phyloP scores from a whole-genome alignment of 805 yeast species.

The Saccharomycopsis sp. region DNA sequence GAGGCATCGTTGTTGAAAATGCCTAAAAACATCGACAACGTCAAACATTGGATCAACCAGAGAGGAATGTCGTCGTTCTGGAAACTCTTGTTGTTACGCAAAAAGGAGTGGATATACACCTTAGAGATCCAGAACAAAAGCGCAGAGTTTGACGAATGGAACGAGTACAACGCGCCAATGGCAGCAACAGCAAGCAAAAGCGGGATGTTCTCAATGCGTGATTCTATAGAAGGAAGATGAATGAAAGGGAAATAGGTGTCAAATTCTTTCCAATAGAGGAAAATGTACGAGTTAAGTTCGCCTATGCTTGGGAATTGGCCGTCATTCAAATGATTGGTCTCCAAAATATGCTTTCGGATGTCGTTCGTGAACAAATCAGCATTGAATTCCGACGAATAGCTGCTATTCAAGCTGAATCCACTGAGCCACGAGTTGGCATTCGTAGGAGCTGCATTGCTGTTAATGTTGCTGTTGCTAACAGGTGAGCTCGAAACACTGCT shows the following conservation, averaged over 20 bases:
- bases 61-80: constrained; percentile 62
- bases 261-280: constrained; percentile 71
- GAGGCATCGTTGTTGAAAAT: constrained; percentile 62
- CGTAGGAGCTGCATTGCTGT: constrained; percentile 15
- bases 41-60: constrained; percentile 81
- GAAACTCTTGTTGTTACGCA: constrained; percentile 42
- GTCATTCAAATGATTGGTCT: constrained; percentile 44
- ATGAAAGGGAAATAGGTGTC: constrained; percentile 80
- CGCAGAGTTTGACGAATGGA: constrained; percentile 71
- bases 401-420: constrained; percentile 7
- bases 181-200: constrained; percentile 76
- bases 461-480: constrained; percentile 21
- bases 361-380: constrained; percentile 18
- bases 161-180: constrained; percentile 81
- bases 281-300: constrained; percentile 70
- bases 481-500: neutral
- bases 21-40: constrained; percentile 76
- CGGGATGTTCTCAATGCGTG: constrained; percentile 50
- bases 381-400: constrained; percentile 9
- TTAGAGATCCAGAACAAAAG: constrained; percentile 63
- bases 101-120: constrained; percentile 55
- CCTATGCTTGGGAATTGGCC: constrained; percentile 66
- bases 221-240: constrained; percentile 57
- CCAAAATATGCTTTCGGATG: constrained; percentile 38
- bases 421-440: neutral